These are phyloP conservation scores for Incumbomyces lentus DNA, from an alignment of 2,329 filamentous ascomycete species.

Conservation along the genomic window DNA sequence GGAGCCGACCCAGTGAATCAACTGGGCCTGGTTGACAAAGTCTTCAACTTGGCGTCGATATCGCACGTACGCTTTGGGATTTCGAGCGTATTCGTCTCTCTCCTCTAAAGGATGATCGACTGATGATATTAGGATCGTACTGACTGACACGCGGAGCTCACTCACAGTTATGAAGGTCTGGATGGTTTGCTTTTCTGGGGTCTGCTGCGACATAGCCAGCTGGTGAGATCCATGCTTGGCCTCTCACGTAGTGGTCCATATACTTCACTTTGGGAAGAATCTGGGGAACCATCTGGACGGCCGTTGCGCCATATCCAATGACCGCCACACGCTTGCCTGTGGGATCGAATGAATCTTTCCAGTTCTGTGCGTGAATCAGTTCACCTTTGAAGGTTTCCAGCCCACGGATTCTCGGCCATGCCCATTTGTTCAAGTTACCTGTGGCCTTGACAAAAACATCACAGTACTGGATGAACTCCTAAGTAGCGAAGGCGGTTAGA, in stretches of 20 bases:
- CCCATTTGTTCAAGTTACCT: slow-evolving; percentile 47
- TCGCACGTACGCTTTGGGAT: slow-evolving; percentile 18
- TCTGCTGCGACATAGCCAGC: background rate
- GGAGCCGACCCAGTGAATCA: slow-evolving; percentile 9
- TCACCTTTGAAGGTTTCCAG: slow-evolving; percentile 28
- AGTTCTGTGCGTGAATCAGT: slow-evolving; percentile 35
- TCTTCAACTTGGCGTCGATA: slow-evolving; percentile 24
- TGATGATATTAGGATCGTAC: background rate
- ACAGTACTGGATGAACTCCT: background rate
- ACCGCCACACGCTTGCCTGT: slow-evolving; percentile 27
- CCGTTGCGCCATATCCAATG: slow-evolving; percentile 31
- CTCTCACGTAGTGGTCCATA: slow-evolving; percentile 12
- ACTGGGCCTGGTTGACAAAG: slow-evolving; percentile 17
- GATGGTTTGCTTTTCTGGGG: slow-evolving; percentile 12
- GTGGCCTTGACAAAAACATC: slow-evolving; percentile 42
- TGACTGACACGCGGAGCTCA: slow-evolving; percentile 13
- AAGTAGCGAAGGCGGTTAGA: no score
- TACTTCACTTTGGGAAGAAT: slow-evolving; percentile 30
- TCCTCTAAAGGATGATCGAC: slow-evolving; percentile 6
- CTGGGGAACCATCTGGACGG: slow-evolving; percentile 32
- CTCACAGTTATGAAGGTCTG: background rate
- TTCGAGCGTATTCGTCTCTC: slow-evolving; percentile 10
- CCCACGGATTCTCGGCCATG: slow-evolving; percentile 25
- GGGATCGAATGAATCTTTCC: slow-evolving; percentile 30
- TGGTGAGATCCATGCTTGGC: slow-evolving; percentile 11